phyloP scores from a whole-genome alignment of 805 yeast species.

The Teunomyces tritomae region DNA sequence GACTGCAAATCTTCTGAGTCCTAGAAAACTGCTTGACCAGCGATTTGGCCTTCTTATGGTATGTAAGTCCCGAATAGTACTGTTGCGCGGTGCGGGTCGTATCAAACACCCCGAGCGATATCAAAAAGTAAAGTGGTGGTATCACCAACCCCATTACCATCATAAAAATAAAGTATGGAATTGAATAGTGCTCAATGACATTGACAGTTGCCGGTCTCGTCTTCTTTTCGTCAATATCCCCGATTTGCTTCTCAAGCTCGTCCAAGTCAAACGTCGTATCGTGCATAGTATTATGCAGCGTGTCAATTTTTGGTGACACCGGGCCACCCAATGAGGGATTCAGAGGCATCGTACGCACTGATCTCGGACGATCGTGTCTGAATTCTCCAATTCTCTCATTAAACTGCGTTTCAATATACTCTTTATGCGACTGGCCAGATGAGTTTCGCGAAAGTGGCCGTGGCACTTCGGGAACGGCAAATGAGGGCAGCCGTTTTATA shows the following conservation, averaged over 20 bases:
- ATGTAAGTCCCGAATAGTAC: slow-evolving; percentile 18
- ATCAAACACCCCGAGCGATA: slow-evolving; percentile 37
- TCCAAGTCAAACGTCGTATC: slow-evolving; percentile 8
- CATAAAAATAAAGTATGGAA: slow-evolving; percentile 18
- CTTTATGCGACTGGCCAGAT: slow-evolving; percentile 5
- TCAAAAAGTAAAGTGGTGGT: slow-evolving; percentile 38
- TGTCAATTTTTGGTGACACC: neutral
- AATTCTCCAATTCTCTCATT: slow-evolving; percentile 13
- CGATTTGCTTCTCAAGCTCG: slow-evolving; percentile 12
- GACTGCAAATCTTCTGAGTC: slow-evolving; percentile 31
- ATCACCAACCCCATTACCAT: slow-evolving; percentile 32
- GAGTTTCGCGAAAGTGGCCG: neutral
- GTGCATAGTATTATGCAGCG: neutral
- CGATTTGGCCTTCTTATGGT: slow-evolving; percentile 9
- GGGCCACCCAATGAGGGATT: slow-evolving; percentile 5
- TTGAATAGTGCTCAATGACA: slow-evolving; percentile 2
- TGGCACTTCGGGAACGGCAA: neutral
- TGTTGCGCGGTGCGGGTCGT: slow-evolving; percentile 17
- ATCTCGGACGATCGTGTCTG: slow-evolving; percentile 12
- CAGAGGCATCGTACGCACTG: slow-evolving; percentile 4
- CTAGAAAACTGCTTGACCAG: slow-evolving; percentile 17
- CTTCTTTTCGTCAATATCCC: neutral
- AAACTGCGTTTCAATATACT: slow-evolving; percentile 11
- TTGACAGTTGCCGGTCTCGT: neutral
- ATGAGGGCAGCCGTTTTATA: neutral